phyloP scores from a whole-genome alignment of 768 basidiomycete genomes.

The Fomitopsis serialis region DNA sequence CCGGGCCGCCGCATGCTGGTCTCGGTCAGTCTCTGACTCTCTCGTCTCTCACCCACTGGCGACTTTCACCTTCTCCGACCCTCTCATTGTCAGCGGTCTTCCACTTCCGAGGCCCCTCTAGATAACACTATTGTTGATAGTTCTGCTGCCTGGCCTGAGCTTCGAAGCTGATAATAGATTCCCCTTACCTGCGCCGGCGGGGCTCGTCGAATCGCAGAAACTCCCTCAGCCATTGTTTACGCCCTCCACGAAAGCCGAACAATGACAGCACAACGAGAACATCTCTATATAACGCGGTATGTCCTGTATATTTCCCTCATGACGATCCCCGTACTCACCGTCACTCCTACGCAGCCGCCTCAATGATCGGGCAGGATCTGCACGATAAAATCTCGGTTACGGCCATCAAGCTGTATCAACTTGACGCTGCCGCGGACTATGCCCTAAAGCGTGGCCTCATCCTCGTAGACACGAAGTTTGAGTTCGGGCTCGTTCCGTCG shows the following conservation, averaged over 20 bases:
- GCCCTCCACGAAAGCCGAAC: conserved; percentile 94
- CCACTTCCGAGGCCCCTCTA: no score
- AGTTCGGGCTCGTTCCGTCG: conserved; percentile 76
- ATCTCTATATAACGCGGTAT: conserved; percentile 94
- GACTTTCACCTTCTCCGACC: no score
- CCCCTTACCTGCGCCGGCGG: conserved; percentile 59
- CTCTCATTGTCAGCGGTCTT: no score
- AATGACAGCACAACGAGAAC: conserved; percentile 94
- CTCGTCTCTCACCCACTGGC: no score
- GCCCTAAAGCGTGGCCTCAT: conserved; percentile 78
- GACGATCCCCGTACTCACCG: background rate
- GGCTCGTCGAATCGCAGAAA: conserved; percentile 80
- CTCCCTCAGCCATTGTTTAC: conserved; percentile 86
- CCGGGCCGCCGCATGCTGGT: no score
- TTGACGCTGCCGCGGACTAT: conserved; percentile 71
- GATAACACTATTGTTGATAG: no score
- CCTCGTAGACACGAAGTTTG: conserved; percentile 97
- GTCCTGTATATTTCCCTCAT: conserved; percentile 12
- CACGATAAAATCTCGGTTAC: conserved; percentile 53
- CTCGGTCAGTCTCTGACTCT: no score
- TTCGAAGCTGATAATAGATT: no score
- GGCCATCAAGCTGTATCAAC: conserved; percentile 62
- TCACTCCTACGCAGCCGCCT: conserved; percentile 41
- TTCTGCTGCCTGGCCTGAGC: no score
- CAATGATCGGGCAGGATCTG: conserved; percentile 61